A percentile compares a stretch with the other conserved stretches of the same genome.
phyloP scores from a whole-genome alignment of 495 filamentous ascomycete species.

The Penicillium fimorum region DNA sequence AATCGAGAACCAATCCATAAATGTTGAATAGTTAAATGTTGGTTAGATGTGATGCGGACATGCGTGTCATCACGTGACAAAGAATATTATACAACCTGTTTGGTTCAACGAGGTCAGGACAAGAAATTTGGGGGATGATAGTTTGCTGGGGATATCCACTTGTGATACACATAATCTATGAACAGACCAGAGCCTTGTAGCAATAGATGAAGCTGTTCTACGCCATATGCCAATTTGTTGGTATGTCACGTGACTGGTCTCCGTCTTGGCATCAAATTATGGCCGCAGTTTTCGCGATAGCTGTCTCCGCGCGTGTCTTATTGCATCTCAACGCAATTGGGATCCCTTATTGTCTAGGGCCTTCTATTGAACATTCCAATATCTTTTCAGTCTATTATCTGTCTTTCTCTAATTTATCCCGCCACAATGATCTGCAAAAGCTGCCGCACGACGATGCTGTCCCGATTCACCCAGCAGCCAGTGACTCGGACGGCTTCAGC shows the following conservation, averaged over 20 bases:
- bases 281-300: slow-evolving; percentile 41
- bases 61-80: neutral
- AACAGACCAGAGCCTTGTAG: neutral
- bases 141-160: neutral
- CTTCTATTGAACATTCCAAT: neutral
- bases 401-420: neutral
- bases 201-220: neutral
- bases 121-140: neutral
- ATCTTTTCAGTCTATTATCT: no score
- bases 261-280: slow-evolving; percentile 48
- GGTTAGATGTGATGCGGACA: neutral
- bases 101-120: neutral
- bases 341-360: neutral
- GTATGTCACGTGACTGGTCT: slow-evolving; percentile 32
- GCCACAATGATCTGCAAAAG: slow-evolving; percentile 49
- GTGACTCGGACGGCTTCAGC: slow-evolving; percentile 32
- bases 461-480: slow-evolving; percentile 37
- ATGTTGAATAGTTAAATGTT: neutral
- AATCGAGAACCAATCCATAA: neutral
- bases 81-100: neutral
- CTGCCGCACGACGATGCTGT: slow-evolving; percentile 45
- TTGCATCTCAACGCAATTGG: slow-evolving; percentile 10
- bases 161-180: neutral
- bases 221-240: neutral
- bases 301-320: slow-evolving; percentile 18